Conservation (phyloP, 1,284 basidiomycete genomes). For the Malassezia obtusa region DNA sequence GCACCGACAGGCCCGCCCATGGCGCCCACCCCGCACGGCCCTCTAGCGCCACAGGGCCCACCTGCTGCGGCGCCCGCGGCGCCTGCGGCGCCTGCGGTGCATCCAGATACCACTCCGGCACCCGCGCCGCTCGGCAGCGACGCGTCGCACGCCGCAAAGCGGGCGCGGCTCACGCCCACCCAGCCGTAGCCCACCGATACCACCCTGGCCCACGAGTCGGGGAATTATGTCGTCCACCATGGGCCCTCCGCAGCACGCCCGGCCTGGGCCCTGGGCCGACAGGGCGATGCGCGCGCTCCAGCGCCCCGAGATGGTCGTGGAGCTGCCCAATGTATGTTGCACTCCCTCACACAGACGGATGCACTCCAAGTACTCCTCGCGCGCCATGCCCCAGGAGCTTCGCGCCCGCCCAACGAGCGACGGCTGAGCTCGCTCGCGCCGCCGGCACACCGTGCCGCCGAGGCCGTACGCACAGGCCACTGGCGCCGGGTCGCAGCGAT, state of each 20-base stretch:
- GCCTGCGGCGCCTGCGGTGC: too few species aligned
- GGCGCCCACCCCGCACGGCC: too few species aligned
- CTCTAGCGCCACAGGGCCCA: too few species aligned
- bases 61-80: too few species aligned
- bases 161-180: not conserved
- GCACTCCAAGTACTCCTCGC: not conserved
- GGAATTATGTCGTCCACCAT: not conserved
- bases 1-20: too few species aligned
- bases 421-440: not conserved
- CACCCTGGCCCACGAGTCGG: not conserved
- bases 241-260: too few species aligned
- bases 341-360: not conserved
- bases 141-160: not conserved
- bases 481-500: constrained; percentile 2
- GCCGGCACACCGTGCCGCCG: not conserved
- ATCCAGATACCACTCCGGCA: not conserved
- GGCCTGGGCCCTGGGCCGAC: not conserved
- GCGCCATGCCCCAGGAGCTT: constrained; percentile 3
- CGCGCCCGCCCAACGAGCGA: not conserved
- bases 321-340: constrained; percentile 1
- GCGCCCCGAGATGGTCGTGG: not conserved
- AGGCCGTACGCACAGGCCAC: not conserved
- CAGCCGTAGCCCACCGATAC: not conserved
- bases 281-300: not conserved
- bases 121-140: too few species aligned